phyloP scores from a whole-genome alignment of 1,284 basidiomycete species.

The Stygiomarasmius scandens region DNA sequence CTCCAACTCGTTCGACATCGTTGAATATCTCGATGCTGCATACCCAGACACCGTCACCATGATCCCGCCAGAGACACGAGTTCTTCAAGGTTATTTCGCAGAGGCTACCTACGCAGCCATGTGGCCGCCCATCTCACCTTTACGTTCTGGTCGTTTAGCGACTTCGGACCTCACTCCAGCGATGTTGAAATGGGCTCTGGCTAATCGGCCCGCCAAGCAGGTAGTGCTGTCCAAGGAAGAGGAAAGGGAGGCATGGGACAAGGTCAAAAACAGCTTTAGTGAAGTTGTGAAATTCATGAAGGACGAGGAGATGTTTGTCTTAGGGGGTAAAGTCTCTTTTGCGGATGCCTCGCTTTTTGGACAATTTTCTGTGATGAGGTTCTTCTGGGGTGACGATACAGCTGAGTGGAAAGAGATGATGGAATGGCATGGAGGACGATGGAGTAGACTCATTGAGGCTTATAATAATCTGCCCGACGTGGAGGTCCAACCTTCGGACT shows the following conservation, averaged over 20 bases:
- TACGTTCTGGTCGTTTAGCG: too few species aligned
- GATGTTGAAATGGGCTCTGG: too few species aligned
- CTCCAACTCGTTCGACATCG: conserved; percentile 31
- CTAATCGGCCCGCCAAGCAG: too few species aligned
- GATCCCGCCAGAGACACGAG: conserved; percentile 29
- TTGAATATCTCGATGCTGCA: conserved; percentile 32
- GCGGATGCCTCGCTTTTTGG: conserved; percentile 33
- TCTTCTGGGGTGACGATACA: conserved; percentile 18
- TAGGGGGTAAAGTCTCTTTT: conserved; percentile 26
- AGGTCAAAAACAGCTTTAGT: background rate
- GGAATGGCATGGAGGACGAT: background rate
- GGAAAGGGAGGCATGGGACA: background rate
- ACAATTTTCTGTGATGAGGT: conserved; percentile 30
- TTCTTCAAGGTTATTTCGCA: conserved; percentile 26
- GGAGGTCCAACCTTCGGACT: conserved; percentile 21
- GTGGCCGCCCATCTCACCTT: too few species aligned
- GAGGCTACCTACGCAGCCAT: background rate
- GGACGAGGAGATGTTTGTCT: conserved; percentile 8
- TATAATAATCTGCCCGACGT: conserved; percentile 14
- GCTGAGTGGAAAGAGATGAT: conserved; percentile 5
- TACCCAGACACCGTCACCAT: conserved; percentile 32
- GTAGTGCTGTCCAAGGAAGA: background rate
- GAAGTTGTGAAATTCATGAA: background rate
- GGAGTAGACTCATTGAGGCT: conserved; percentile 15
- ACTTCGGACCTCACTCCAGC: too few species aligned